Percentiles rank a stretch among this genome's conserved stretches.
Evolutionary conservation across 108 stramenopile species (phyloP).

Genomic region (Cyclotella distinguenda): DNA sequence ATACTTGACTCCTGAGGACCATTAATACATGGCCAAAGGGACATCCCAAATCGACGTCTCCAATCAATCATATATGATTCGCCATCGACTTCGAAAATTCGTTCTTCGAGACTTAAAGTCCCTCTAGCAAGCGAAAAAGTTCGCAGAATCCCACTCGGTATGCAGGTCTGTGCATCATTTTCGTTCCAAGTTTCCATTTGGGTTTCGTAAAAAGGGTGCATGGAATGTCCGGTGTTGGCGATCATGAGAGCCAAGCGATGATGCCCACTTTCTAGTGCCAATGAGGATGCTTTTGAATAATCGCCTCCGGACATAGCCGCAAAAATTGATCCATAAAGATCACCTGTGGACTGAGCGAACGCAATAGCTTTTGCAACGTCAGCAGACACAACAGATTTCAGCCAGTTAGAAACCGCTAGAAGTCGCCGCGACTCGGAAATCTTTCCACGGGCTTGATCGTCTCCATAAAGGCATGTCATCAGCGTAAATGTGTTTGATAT

Average conservation of each 20-base stretch:
- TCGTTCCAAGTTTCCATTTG: slow-evolving; percentile 53
- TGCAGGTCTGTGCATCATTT: slow-evolving; percentile 30
- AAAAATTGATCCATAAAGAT: slow-evolving; percentile 55
- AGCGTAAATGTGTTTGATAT: slow-evolving; percentile 41
- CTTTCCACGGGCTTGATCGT: slow-evolving; percentile 7
- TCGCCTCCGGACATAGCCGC: slow-evolving; percentile 73
- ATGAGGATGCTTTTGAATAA: slow-evolving; percentile 45
- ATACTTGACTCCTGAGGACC: slow-evolving; percentile 23
- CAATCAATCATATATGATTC: slow-evolving; percentile 54
- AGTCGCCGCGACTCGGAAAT: slow-evolving; percentile 22
- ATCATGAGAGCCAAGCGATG: slow-evolving; percentile 61
- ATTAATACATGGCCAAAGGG: slow-evolving; percentile 48
- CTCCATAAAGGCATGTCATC: slow-evolving; percentile 31
- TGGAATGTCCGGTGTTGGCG: slow-evolving; percentile 37
- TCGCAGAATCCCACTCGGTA: slow-evolving; percentile 48
- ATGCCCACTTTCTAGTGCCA: slow-evolving; percentile 56
- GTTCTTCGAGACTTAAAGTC: slow-evolving; percentile 54
- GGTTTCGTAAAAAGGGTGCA: slow-evolving; percentile 26
- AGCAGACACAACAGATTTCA: slow-evolving; percentile 21
- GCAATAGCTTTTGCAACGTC: slow-evolving; percentile 27
- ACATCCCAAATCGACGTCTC: slow-evolving; percentile 73
- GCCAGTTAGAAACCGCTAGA: slow-evolving; percentile 30
- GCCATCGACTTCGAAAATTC: slow-evolving; percentile 39
- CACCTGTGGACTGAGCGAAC: slow-evolving; percentile 23
- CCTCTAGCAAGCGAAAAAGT: slow-evolving; percentile 57